Base-by-base conservation (phyloP, 208 protist genomes). In the Acanthamoeba pearcei region DNA sequence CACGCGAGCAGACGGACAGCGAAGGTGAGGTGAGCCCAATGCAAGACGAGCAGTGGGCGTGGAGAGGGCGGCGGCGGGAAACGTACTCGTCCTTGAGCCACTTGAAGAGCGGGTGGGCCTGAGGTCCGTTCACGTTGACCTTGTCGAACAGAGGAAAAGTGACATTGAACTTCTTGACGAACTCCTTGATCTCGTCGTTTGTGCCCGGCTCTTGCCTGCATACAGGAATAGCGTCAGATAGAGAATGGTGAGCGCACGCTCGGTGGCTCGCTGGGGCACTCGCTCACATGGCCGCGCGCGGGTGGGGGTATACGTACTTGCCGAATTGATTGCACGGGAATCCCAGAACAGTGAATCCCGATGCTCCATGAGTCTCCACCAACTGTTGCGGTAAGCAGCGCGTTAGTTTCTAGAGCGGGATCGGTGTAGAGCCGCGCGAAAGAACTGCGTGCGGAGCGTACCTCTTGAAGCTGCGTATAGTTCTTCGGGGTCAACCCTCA, bases 311-410 rank as follows among this genome's bases (percentile, higher is more conserved):
- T 15, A 27, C 62, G 78, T 32, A 86, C 70, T 51, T 72, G 27
- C 93, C 93, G 38, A 95, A 95, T 64, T 95, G 93, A 24, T 78
- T 89, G 49, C 62, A 94, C n/a, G 85, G 85, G 62, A 91, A 91
- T 15, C 85, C 85, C 57, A 91, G 24, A 35, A 80, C 72, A 6
- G 42, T 66, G 38, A 88, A 64, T 91, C 57, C 76, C 51, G 17
- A 64, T 64, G 60, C 57, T 80, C 51, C 60, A 32, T 68, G 70
- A 42, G 38, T 74, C 24, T 42, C 72, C 42, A 83, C 91, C 62
- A 88, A 85, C 74, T 51, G 19, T 19, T 0, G 10, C n/a, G 27
- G 5, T 1, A 35, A 72, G 66, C 38, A 22, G 29, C 29, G 29
- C 74, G 22, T 83, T 83, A 83, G 35, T 46, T 46, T 38, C 42